Base-by-base conservation (phyloP, 306 rosid genomes). In the Phaseolus lunatus region DNA sequence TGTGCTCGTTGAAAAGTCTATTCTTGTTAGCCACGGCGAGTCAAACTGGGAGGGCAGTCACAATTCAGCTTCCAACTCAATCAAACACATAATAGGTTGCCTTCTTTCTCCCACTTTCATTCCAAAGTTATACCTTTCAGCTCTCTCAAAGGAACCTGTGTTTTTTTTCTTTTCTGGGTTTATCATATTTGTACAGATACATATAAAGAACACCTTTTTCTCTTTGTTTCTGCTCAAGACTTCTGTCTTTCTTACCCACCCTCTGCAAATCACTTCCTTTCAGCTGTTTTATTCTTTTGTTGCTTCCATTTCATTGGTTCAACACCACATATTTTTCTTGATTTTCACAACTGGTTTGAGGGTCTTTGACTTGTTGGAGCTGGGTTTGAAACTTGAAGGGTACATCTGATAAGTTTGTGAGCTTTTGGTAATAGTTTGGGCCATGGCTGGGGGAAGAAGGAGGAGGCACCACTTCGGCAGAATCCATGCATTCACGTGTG, bases 401-500 rank as follows among this genome's bases (percentile, higher is more conserved):
- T 67, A 52, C 56, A 65, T 67, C 16, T 29, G 7, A 15, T 19
- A 68, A 61, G 68, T 33, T 77, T 62, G 3, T 14, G 2, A 44
- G 47, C 6, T 12, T 50, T 27, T 35, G 33, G 19, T 16, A 23
- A 23, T n/a, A 24, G 73, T 33, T 59, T 44, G 8, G 54, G 27
- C 69, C 31, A 91, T 94, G 97, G 89, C 66, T 33, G 85, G 91
- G 5, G 88, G 87, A 35, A 87, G 92, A 43, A 87, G 75, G 57
- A 95, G 84, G 82, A 89, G 41, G 82, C 92, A 80, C 19, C 96
- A 96, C 61, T 89, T 95, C 13, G 67, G 92, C 20, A 89, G 89
- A 84, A 92, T 96, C 82, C 99, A 96, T 81, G 96, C 93, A 9
- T 96, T 93, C 73, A 1, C 88, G 1, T 65, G 99, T 76, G 96